phyloP scores from a whole-genome alignment of 129 eudicot genomes.

The Artemisia annua region DNA sequence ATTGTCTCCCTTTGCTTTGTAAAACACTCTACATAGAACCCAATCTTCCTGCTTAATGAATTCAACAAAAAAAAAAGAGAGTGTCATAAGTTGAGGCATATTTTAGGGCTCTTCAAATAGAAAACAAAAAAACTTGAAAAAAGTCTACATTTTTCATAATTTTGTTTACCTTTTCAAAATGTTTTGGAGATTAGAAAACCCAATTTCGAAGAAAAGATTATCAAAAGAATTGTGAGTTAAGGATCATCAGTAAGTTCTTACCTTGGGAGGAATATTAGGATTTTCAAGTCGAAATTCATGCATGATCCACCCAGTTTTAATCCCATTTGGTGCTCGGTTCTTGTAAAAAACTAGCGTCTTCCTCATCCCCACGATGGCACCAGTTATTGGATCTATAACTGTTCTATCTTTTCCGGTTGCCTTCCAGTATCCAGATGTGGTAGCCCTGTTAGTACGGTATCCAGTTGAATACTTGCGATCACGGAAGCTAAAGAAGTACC shows the following conservation, averaged over 20 bases:
- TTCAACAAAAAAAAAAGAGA: conserved; percentile 1
- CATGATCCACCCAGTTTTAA: conserved; percentile 96
- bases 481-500: conserved; percentile 97
- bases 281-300: conserved; percentile 89
- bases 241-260: conserved; percentile 1
- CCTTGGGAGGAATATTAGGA: conserved; percentile 86
- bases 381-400: conserved; percentile 53
- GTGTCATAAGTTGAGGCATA: neutral
- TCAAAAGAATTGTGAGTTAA: neutral
- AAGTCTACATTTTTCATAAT: no score
- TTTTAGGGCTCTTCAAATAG: neutral
- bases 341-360: conserved; percentile 88
- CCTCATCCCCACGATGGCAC: conserved; percentile 72
- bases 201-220: neutral
- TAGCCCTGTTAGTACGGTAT: conserved; percentile 80
- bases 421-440: conserved; percentile 86
- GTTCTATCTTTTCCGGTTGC: conserved; percentile 91
- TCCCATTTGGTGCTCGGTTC: conserved; percentile 90
- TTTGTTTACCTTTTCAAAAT: neutral
- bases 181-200: neutral
- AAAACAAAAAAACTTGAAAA: neutral
- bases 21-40: conserved; percentile 89
- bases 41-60: conserved; percentile 78
- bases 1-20: conserved; percentile 68
- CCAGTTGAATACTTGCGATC: conserved; percentile 96